phyloP scores from a whole-genome alignment of 1,284 basidiomycete species.

The Pseudozyma sp. region DNA sequence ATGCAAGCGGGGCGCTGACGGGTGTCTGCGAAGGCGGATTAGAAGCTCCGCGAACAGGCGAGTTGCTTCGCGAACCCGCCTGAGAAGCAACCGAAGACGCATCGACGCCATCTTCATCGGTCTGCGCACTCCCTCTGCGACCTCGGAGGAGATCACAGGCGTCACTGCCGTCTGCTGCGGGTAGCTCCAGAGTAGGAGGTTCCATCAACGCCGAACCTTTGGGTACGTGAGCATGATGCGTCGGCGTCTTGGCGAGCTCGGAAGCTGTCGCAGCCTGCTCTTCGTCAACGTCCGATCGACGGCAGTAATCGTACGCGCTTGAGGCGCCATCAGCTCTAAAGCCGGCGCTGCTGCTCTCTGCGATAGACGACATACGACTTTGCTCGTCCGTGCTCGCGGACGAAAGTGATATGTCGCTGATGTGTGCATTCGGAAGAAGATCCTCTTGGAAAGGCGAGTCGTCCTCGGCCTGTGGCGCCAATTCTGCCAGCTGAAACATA shows the following conservation, averaged over 20 bases:
- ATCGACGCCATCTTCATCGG: slow-evolving; percentile 54
- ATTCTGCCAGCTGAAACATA: slow-evolving; percentile 71
- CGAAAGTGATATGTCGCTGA: slow-evolving; percentile 41
- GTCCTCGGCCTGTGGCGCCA: slow-evolving; percentile 60
- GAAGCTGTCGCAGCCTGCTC: slow-evolving; percentile 32
- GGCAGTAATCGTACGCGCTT: slow-evolving; percentile 22
- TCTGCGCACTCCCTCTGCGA: slow-evolving; percentile 30
- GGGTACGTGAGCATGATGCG: slow-evolving; percentile 49
- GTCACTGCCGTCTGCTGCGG: slow-evolving; percentile 23
- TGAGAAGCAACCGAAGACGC: slow-evolving; percentile 63
- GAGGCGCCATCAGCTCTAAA: slow-evolving; percentile 28
- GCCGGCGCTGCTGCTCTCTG: slow-evolving; percentile 36
- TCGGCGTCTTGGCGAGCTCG: slow-evolving; percentile 57
- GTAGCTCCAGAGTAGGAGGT: slow-evolving; percentile 50
- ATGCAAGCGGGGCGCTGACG: slow-evolving; percentile 13
- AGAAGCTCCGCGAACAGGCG: slow-evolving; percentile 39
- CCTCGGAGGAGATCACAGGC: slow-evolving; percentile 26
- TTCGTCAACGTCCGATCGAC: slow-evolving; percentile 23
- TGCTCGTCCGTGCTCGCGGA: slow-evolving; percentile 39
- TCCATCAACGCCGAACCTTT: slow-evolving; percentile 38
- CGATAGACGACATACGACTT: slow-evolving; percentile 29
- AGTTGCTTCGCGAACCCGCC: slow-evolving; percentile 62
- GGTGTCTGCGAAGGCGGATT: slow-evolving; percentile 16
- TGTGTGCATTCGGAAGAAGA: slow-evolving; percentile 38
- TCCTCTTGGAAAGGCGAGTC: slow-evolving; percentile 41